phyloP scores from a whole-genome alignment of 75 land plant genomes.

The Pinus tabuliformis region DNA sequence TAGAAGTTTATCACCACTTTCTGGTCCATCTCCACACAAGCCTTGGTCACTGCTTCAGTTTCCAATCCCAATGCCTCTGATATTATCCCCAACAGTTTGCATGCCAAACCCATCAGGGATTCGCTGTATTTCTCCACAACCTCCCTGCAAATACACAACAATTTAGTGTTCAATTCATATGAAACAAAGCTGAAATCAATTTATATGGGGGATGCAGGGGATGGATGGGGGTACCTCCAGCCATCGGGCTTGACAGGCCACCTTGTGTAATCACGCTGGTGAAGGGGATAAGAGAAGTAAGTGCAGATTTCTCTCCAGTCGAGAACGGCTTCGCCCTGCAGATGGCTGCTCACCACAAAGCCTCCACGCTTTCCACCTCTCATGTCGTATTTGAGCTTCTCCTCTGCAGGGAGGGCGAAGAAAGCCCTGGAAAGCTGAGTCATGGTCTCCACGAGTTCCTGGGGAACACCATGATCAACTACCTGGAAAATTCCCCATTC shows the following conservation, averaged over 20 bases:
- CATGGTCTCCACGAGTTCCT: neutral
- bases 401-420: slow-evolving; percentile 20
- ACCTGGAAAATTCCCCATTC: slow-evolving; percentile 33
- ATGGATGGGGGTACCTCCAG: neutral
- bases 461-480: slow-evolving; percentile 11
- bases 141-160: neutral
- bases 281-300: slow-evolving; percentile 1
- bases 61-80: slow-evolving; percentile 21
- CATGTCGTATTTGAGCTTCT: slow-evolving; percentile 17
- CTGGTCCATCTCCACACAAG: slow-evolving; percentile 51
- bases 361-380: slow-evolving; percentile 10
- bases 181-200: neutral
- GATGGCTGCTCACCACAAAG: slow-evolving; percentile 13
- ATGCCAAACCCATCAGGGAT: slow-evolving; percentile 3
- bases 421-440: neutral
- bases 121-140: slow-evolving; percentile 7
- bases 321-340: slow-evolving; percentile 8
- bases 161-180: neutral
- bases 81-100: slow-evolving; percentile 10
- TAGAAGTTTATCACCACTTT: slow-evolving; percentile 65
- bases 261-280: neutral
- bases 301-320: slow-evolving; percentile 6
- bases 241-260: slow-evolving; percentile 3
- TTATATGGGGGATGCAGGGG: neutral
- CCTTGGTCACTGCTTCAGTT: neutral